Evolutionary conservation across 805 yeast species (phyloP).

Genomic region (Candida stauntonica): DNA sequence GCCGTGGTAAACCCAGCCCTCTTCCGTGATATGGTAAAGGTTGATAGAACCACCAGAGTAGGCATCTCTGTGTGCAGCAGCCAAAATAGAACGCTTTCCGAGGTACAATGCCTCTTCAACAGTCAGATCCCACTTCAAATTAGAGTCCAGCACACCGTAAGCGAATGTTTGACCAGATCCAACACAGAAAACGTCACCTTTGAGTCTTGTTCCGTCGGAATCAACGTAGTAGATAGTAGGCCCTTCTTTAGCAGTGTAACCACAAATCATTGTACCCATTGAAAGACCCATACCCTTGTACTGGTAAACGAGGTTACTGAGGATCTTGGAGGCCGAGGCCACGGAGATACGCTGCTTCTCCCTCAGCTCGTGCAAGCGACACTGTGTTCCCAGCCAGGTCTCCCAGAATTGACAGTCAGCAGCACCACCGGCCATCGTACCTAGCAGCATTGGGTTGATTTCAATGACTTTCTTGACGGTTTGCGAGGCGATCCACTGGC

Average conservation of each 20-base stretch:
- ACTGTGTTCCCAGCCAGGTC: conserved; percentile 96
- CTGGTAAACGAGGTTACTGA: conserved; percentile 82
- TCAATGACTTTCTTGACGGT: conserved; percentile 96
- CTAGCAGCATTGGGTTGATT: conserved; percentile 90
- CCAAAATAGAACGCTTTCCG: conserved; percentile 93
- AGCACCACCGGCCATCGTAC: conserved; percentile 99
- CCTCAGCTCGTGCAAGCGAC: conserved; percentile 89
- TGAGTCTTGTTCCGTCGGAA: conserved; percentile 92
- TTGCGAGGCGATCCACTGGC: conserved; percentile 96
- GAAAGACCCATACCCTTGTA: conserved; percentile 98
- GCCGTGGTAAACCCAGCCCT: conserved; percentile 96
- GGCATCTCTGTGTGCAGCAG: conserved; percentile 98
- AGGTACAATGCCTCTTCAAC: conserved; percentile 92
- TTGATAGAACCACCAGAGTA: conserved; percentile 96
- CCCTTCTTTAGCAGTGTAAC: conserved; percentile 91
- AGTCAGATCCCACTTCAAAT: conserved; percentile 84
- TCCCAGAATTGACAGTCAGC: conserved; percentile 99
- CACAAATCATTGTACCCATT: conserved; percentile 99
- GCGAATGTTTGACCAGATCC: conserved; percentile 99
- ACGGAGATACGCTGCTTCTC: conserved; percentile 94
- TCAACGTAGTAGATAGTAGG: conserved; percentile 96
- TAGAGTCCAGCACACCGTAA: conserved; percentile 94
- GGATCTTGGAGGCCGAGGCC: conserved; percentile 93
- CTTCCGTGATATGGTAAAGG: conserved; percentile 85
- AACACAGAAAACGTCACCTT: conserved; percentile 93